A percentile compares a stretch with the other conserved stretches of the same genome.
Evolutionary conservation across 768 basidiomycete species (phyloP).

Genomic region (Auricularia heimuer): DNA sequence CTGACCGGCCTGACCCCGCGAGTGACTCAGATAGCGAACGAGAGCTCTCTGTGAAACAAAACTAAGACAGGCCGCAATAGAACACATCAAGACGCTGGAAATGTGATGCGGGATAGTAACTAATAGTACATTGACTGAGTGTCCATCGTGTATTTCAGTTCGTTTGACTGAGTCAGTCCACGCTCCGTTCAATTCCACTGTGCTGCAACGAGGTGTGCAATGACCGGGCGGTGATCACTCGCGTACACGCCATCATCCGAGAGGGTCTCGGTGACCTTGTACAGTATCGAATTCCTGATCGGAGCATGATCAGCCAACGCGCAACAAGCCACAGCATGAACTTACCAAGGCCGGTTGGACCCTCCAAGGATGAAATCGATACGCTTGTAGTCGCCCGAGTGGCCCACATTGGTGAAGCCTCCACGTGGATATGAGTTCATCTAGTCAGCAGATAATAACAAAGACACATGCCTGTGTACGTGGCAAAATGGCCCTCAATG

Average conservation of each 20-base stretch:
- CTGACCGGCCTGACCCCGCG: no score
- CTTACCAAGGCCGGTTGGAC: slow-evolving; percentile 35
- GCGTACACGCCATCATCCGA: slow-evolving; percentile 43
- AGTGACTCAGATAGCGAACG: no score
- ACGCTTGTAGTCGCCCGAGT: slow-evolving; percentile 27
- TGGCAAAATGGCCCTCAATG: slow-evolving; percentile 33
- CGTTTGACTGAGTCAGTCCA: background rate
- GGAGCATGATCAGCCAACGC: background rate
- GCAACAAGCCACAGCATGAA: slow-evolving; percentile 3
- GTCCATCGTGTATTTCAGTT: no score
- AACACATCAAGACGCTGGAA: no score
- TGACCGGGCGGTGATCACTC: slow-evolving; percentile 50
- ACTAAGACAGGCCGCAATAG: no score
- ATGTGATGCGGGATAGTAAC: no score
- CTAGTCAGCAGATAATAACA: background rate
- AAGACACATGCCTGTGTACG: slow-evolving; percentile 5
- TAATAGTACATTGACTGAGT: no score
- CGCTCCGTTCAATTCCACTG: slow-evolving; percentile 27
- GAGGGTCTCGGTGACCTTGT: slow-evolving; percentile 31
- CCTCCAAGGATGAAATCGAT: slow-evolving; percentile 50
- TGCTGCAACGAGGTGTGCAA: slow-evolving; percentile 28
- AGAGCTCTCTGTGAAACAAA: no score
- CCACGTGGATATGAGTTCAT: slow-evolving; percentile 28
- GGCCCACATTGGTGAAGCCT: slow-evolving; percentile 34
- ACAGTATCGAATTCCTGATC: slow-evolving; percentile 27